Conservation (phyloP, 192 early-diverging fungal species). For the Lobosporangium transversale region DNA sequence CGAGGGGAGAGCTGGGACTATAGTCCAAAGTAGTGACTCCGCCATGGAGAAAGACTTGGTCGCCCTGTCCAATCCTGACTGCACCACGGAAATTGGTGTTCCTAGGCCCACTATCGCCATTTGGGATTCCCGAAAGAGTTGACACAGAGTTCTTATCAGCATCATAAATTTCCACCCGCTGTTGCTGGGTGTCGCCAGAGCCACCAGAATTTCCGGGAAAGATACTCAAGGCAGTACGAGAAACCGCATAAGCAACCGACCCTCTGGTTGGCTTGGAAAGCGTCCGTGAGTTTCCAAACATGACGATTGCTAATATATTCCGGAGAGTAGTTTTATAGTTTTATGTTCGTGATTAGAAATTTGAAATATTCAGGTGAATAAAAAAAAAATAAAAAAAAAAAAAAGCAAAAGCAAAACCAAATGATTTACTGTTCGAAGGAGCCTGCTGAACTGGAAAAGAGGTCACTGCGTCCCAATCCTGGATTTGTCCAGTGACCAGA, state of each 20-base stretch:
- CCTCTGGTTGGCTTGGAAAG: constrained; percentile 25
- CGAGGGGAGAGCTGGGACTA: neutral
- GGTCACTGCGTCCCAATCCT: constrained; percentile 36
- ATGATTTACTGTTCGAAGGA: constrained; percentile 37
- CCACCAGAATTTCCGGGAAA: constrained; percentile 42
- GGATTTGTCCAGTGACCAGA: constrained; percentile 24
- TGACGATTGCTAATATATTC: constrained; percentile 29
- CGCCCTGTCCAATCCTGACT: constrained; percentile 18
- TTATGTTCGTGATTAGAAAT: neutral
- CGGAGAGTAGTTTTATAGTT: neutral
- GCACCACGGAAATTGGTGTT: constrained; percentile 42
- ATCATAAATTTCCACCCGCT: constrained; percentile 18
- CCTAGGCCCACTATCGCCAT: constrained; percentile 24
- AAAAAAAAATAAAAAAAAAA: constrained; percentile 1
- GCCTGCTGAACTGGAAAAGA: constrained; percentile 48
- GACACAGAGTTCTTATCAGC: neutral
- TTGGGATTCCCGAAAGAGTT: neutral
- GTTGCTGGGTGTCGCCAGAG: constrained; percentile 7
- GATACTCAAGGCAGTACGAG: neutral
- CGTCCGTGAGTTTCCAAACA: constrained; percentile 42
- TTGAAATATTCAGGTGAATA: neutral
- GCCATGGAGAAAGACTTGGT: constrained; percentile 42
- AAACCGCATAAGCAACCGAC: constrained; percentile 25
- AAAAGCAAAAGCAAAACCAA: too few relatives aligned
- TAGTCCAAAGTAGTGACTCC: constrained; percentile 19